Percentiles rank a stretch among this genome's conserved stretches.
Conservation (phyloP, 345 rosid genomes). For the Populus euphratica region DNA sequence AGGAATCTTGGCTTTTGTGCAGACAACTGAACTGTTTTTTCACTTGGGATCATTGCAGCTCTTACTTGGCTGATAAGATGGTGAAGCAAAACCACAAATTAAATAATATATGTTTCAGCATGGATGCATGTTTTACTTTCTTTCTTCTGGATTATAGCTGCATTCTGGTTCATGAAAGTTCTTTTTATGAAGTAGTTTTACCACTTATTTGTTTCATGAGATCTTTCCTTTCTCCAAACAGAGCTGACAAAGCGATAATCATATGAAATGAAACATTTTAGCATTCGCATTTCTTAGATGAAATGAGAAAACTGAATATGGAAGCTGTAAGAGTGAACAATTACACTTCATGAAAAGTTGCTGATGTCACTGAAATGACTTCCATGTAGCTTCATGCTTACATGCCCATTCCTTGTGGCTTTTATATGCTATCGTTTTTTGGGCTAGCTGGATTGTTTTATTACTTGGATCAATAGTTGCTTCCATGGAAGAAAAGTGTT, state of each 20-base stretch:
- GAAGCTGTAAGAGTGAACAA: not conserved
- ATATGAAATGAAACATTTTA: not conserved
- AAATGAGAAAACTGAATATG: not conserved
- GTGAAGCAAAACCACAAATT: slow-evolving; percentile 71
- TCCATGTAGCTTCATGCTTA: too few relatives aligned
- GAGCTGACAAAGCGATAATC: not conserved
- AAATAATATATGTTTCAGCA: slow-evolving; percentile 65
- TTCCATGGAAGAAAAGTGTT: not conserved
- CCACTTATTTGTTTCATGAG: not conserved
- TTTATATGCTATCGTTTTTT: not conserved
- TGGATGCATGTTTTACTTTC: too few relatives aligned
- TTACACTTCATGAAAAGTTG: not conserved
- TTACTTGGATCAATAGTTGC: not conserved
- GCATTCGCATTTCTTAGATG: not conserved
- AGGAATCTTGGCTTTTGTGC: too few relatives aligned
- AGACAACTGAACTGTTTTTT: slow-evolving; percentile 20
- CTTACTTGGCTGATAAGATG: slow-evolving; percentile 75
- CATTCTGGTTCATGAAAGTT: not conserved
- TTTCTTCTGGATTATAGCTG: not conserved
- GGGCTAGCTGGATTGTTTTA: not conserved
- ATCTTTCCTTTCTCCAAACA: not conserved
- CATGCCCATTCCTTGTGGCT: not conserved
- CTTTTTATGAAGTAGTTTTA: not conserved
- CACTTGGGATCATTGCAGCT: slow-evolving; percentile 61
- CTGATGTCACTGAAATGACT: not conserved